Percentiles rank a stretch among this genome's conserved stretches.
Conservation (phyloP, 495 filamentous ascomycete species). For the Melanomma pulvis-pyrius region DNA sequence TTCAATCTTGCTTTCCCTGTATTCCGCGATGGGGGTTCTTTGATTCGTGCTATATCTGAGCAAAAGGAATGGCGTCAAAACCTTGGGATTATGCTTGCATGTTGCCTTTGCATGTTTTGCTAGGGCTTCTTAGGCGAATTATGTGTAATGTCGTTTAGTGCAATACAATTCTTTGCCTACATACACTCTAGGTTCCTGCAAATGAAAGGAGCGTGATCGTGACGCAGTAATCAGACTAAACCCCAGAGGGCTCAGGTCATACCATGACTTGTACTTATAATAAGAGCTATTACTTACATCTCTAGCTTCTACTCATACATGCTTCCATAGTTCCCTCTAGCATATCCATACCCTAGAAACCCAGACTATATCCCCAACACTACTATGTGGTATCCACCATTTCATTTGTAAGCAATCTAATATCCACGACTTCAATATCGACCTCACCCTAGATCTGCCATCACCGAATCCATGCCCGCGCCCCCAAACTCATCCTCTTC, state of each 20-base stretch:
- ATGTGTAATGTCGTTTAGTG: neutral
- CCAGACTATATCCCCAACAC: no score
- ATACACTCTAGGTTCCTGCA: no score
- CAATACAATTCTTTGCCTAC: neutral
- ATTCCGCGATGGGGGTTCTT: neutral
- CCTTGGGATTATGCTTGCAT: neutral
- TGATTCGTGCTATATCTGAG: neutral
- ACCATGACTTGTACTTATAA: no score
- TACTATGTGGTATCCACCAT: no score
- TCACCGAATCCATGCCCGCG: constrained; percentile 31
- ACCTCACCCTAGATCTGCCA: constrained; percentile 29
- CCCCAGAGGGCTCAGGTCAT: no score
- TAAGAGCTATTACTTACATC: no score
- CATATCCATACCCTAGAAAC: no score
- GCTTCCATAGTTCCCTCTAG: no score
- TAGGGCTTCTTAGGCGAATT: neutral
- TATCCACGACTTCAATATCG: neutral
- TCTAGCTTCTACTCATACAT: no score
- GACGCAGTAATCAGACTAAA: no score
- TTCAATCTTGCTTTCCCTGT: neutral
- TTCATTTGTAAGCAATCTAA: neutral
- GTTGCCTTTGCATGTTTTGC: neutral
- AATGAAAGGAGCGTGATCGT: no score
- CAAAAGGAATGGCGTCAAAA: constrained; percentile 7
- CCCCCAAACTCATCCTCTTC: constrained; percentile 37